Base-by-base conservation (phyloP, 192 early-diverging fungal genomes). In the Coemansia sp. region DNA sequence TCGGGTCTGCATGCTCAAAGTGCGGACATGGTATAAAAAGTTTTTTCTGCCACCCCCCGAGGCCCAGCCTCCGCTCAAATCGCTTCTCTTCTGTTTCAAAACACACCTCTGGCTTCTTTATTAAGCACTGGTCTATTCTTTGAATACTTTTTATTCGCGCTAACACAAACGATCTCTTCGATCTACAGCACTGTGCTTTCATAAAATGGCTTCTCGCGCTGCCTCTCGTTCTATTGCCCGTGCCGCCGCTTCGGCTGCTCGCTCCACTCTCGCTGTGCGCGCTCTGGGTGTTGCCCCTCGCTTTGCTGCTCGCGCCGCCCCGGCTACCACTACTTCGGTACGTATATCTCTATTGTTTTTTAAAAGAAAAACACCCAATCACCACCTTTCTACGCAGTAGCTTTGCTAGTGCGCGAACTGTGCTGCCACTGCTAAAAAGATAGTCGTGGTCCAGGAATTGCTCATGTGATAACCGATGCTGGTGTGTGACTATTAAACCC, bases 121-220 rank as follows among this genome's bases (percentile, higher is more conserved):
- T 60, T 67, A 58, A 65, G 63, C 50, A 69, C 54, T 61, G 23
- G 23, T 27, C 36, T 51, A 17, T 27, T 19, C n/a, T 7, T 22
- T 23, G 22, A 39, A 30, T 63, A 29, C 22, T 21, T 21, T 30
- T 53, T 63, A 4, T 22, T 24, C 17, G 25, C 27, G 11, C 54
- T 32, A 31, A 59, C 19, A 27, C 53, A 63, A 63, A 51, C 50
- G 39, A 46, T 46, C 39, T 46, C 39, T 14, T 46, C 39, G 39
- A 55, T 31, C 64, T 51, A 66, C 50, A 64, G 57, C 57, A 19
- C 10, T 27, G 52, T 46, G 8, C 27, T 8, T 25, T 22, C 36
- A 22, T 29, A 56, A 68, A 65, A 81, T 81, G 78, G 78, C 73
- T 54, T 75, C 72, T 58, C 78, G 78, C 70, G 46, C 78, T 67